Evolutionary conservation across 129 eudicot genomes (phyloP).

Genomic region (Tagetes patula): DNA sequence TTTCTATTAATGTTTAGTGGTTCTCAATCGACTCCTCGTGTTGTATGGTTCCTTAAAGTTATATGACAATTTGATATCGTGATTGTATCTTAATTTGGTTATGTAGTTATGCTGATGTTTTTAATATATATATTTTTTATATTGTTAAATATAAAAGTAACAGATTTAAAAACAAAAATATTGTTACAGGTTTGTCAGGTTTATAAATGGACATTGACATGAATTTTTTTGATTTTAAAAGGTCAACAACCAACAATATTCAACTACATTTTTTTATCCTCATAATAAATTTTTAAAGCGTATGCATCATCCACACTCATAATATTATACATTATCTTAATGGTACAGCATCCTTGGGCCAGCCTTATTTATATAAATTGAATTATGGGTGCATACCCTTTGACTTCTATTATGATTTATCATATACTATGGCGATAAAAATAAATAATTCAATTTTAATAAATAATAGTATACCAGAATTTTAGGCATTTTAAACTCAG

Average conservation of each 20-base stretch:
- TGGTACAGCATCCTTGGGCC: constrained; percentile 25
- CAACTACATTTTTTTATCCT: constrained; percentile 22
- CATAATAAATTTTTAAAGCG: constrained; percentile 13
- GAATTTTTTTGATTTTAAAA: not conserved
- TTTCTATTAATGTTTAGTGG: no score
- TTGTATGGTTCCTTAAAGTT: not conserved
- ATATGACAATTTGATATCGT: not conserved
- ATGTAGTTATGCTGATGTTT: not conserved
- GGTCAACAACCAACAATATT: constrained; percentile 19
- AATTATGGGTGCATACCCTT: constrained; percentile 25
- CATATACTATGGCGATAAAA: not conserved
- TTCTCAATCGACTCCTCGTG: not conserved
- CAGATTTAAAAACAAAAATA: not conserved
- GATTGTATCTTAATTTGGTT: not conserved
- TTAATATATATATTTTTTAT: not conserved
- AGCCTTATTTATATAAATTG: constrained; percentile 8
- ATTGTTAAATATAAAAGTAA: no score
- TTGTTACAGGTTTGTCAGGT: constrained; percentile 3
- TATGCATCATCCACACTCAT: constrained; percentile 21
- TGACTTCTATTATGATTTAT: constrained; percentile 17
- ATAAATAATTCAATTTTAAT: not conserved
- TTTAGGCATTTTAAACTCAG: not conserved
- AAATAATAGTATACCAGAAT: not conserved
- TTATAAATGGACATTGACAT: constrained; percentile 1
- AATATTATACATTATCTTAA: constrained; percentile 34